These are phyloP conservation scores for Elongisporangium anandrum DNA, from an alignment of 352 stramenopile genomes.

Conservation along the genomic window DNA sequence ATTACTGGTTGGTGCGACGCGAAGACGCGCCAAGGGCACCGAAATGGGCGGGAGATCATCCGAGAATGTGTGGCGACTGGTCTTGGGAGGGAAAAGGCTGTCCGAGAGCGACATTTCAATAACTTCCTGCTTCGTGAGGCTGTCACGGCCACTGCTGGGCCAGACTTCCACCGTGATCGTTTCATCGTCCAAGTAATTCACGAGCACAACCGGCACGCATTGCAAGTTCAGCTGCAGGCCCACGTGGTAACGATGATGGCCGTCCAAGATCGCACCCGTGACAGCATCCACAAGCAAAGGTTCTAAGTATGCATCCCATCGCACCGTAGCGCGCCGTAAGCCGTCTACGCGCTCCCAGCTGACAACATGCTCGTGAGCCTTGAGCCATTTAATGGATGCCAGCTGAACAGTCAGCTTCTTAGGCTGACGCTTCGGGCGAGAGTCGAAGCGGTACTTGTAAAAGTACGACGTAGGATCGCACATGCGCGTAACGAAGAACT, in stretches of 20 bases:
- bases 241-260: slow-evolving; percentile 82
- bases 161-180: slow-evolving; percentile 84
- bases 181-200: slow-evolving; percentile 81
- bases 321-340: slow-evolving; percentile 64
- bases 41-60: slow-evolving; percentile 82
- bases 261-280: slow-evolving; percentile 78
- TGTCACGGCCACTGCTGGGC: slow-evolving; percentile 79
- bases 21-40: slow-evolving; percentile 59
- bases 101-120: slow-evolving; percentile 82
- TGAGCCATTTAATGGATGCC: slow-evolving; percentile 66
- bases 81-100: slow-evolving; percentile 82
- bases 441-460: slow-evolving; percentile 87
- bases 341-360: slow-evolving; percentile 84
- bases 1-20: slow-evolving; percentile 31
- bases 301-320: slow-evolving; percentile 82
- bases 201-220: slow-evolving; percentile 71
- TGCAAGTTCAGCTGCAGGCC: slow-evolving; percentile 61
- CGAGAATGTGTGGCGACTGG: slow-evolving; percentile 81
- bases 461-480: slow-evolving; percentile 88
- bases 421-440: slow-evolving; percentile 54
- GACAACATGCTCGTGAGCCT: slow-evolving; percentile 82
- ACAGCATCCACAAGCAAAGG: slow-evolving; percentile 68
- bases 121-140: slow-evolving; percentile 78
- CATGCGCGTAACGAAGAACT: slow-evolving; percentile 83
- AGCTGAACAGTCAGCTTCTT: slow-evolving; percentile 58